Conservation (phyloP, 1,284 basidiomycete species). For the Cerioporus squamosus region DNA sequence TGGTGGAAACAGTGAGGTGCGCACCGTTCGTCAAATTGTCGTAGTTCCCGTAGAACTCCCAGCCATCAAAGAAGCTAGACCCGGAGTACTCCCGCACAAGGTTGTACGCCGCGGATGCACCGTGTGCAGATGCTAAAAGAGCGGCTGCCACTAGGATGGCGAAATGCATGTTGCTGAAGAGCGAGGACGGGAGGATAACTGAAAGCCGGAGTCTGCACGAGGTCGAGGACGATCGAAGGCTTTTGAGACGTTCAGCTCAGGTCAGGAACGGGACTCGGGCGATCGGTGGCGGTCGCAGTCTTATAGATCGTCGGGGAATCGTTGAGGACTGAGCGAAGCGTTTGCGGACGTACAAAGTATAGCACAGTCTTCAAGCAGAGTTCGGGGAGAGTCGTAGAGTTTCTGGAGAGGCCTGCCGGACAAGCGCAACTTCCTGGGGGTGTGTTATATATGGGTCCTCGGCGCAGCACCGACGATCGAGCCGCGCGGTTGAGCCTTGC, state of each 20-base stretch:
- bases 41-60: slow-evolving; percentile 57
- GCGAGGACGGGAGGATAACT: neutral
- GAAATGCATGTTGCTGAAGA: slow-evolving; percentile 7
- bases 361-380: too few species aligned
- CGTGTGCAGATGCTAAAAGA: slow-evolving; percentile 2
- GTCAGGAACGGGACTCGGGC: neutral
- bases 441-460: slow-evolving; percentile 9
- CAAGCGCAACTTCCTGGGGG: neutral
- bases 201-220: too few species aligned
- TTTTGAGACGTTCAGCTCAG: neutral
- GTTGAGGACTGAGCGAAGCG: neutral
- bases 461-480: slow-evolving; percentile 16
- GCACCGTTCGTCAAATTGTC: slow-evolving; percentile 53
- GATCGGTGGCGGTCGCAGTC: neutral
- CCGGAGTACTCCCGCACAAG: slow-evolving; percentile 46
- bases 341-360: neutral
- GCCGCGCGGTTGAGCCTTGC: slow-evolving; percentile 13
- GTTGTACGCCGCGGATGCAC: slow-evolving; percentile 19
- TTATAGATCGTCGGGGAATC: neutral
- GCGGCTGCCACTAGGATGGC: neutral
- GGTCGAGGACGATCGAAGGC: too few species aligned
- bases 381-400: too few species aligned
- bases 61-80: slow-evolving; percentile 51
- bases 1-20: neutral
- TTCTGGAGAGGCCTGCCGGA: neutral